Base-by-base conservation (phyloP, 768 basidiomycete species). In the Mycena amicta region DNA sequence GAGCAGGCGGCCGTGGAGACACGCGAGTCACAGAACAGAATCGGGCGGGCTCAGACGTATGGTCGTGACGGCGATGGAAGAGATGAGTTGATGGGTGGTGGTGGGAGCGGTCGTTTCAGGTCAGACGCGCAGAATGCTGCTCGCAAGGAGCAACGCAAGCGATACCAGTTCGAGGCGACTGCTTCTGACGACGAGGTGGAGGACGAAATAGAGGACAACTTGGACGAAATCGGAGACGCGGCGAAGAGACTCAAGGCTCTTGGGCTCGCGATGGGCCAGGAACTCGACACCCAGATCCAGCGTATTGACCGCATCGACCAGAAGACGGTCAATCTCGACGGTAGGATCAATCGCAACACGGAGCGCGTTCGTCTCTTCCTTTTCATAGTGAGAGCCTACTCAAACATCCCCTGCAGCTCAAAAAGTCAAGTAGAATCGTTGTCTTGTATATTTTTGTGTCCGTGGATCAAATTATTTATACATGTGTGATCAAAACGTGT, bases 101-200 rank as follows among this genome's bases (percentile, higher is more conserved):
- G 76, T 18, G 70, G 72, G 28, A 71, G 78, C 11, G 66, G 78
- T 33, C 80, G 82, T 46, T 71, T 73, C 54, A 80, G 71, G 62
- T 80, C 81, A 2, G 72, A 75, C 22, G 81, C 82, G 50, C 84
- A 90, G 67, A 74, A 81, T 56, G 70, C 78, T 15, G 74, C 75
- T 11, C 76, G 81, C 64, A 86, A 87, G 72, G 90, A 88, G 55
- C 88, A 88, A 66, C 80, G 92, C 65, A 84, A 87, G 67, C 84
- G 91, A 31, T 98, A 85, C 71, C 94, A 98, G 74, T 97, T 98
- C 67, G 96, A 99, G 65, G 86, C 86, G 26, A 90, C 85, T 33
- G 92, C 82, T 2, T 92, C 90, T 5, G 96, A 99, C 67, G 95
- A 98, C 65, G 94, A 95, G 73, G 64, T 96, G 1, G 96, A 99